Evolutionary conservation across 2,329 filamentous ascomycete genomes (phyloP).

Genomic region (Phialophora macrospora): DNA sequence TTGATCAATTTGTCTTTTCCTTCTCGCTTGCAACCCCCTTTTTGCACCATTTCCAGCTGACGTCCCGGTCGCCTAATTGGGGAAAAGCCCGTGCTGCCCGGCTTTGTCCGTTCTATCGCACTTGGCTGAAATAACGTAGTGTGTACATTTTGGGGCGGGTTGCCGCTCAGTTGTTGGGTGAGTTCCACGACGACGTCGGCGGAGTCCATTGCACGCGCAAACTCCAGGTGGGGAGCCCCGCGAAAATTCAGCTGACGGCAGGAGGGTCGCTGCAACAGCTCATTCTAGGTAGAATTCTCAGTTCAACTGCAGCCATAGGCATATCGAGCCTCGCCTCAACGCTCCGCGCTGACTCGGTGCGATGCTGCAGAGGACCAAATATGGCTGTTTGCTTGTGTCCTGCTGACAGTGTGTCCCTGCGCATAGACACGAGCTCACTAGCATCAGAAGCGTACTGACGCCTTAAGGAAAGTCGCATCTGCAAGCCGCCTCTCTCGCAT

Average conservation of each 20-base stretch:
- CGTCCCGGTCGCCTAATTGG: conserved; percentile 3
- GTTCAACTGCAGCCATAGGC: conserved; percentile 5
- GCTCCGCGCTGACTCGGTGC: conserved; percentile 14
- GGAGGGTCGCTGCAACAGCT: conserved; percentile 13
- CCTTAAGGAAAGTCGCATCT: conserved; percentile 21
- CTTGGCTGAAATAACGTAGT: neutral
- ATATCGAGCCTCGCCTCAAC: conserved; percentile 13
- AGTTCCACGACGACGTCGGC: neutral
- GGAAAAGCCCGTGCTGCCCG: neutral
- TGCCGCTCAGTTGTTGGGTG: neutral
- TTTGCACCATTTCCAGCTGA: neutral
- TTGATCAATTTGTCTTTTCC: neutral
- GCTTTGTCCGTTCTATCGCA: neutral
- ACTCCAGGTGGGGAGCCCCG: conserved; percentile 12
- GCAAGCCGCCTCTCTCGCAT: conserved; percentile 30
- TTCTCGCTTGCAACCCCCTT: neutral
- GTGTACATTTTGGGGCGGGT: neutral
- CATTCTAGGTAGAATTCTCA: conserved; percentile 14
- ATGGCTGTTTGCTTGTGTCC: conserved; percentile 16
- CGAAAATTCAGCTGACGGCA: conserved; percentile 20
- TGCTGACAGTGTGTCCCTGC: conserved; percentile 25
- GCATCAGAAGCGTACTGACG: conserved; percentile 11
- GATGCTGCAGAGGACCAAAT: conserved; percentile 26
- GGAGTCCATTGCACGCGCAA: conserved; percentile 6
- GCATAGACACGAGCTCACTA: conserved; percentile 20